Conservation (phyloP, 2,329 filamentous ascomycete species). For the Pyricularia grisea region DNA sequence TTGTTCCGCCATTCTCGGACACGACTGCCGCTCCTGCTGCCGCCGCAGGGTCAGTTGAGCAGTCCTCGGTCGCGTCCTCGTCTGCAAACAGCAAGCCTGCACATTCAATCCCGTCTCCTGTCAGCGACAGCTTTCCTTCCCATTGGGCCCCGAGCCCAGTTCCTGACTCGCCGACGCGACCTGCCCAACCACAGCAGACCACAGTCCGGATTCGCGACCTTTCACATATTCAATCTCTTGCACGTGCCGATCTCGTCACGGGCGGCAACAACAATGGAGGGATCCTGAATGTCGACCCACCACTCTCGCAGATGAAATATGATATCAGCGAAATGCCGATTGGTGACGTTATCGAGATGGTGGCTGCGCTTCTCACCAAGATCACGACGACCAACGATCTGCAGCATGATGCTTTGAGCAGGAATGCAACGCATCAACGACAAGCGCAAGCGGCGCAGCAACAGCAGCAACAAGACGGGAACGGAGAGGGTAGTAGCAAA, state of each 20-base stretch:
- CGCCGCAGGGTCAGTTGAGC: neutral
- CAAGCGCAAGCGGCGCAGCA: constrained; percentile 30
- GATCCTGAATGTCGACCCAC: constrained; percentile 36
- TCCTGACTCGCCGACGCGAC: constrained; percentile 18
- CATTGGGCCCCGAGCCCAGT: constrained; percentile 15
- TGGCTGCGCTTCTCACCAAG: constrained; percentile 89
- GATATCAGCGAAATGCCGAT: constrained; percentile 98
- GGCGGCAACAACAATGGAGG: constrained; percentile 30
- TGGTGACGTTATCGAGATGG: constrained; percentile 97
- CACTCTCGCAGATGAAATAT: constrained; percentile 56
- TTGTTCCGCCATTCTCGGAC: constrained; percentile 9
- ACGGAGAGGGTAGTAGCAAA: constrained; percentile 9
- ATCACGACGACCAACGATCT: constrained; percentile 95
- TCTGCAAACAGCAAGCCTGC: constrained; percentile 7
- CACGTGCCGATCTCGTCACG: constrained; percentile 63
- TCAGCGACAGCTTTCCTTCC: constrained; percentile 20
- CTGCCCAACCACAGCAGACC: constrained; percentile 31
- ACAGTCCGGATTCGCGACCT: constrained; percentile 79
- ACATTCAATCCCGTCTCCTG: constrained; percentile 24
- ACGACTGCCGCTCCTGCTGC: neutral
- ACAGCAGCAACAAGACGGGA: constrained; percentile 8
- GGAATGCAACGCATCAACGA: constrained; percentile 51
- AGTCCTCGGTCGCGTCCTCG: neutral
- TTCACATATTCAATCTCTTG: constrained; percentile 83
- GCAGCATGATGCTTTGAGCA: constrained; percentile 85